A percentile compares a stretch with the other conserved stretches of the same genome.
phyloP scores from a whole-genome alignment of 495 filamentous ascomycete genomes.

The Pseudoneurospora amorphoporcata region DNA sequence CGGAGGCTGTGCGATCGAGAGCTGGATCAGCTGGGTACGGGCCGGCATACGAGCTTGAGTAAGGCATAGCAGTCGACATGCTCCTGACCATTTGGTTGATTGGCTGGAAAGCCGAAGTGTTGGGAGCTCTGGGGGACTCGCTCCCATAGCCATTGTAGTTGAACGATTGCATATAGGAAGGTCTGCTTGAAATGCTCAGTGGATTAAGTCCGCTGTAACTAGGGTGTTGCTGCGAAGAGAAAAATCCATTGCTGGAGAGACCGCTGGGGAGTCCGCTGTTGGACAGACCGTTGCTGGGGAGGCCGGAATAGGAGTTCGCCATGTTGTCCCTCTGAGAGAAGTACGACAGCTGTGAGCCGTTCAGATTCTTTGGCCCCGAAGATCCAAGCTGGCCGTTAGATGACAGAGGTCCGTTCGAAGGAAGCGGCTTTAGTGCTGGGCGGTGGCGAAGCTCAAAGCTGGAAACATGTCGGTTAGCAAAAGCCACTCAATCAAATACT shows the following conservation, averaged over 20 bases:
- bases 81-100: conserved; percentile 10
- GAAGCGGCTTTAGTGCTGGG: conserved; percentile 13
- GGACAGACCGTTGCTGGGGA: conserved; percentile 13
- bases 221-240: conserved; percentile 21
- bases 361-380: conserved; percentile 4
- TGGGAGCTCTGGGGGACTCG: conserved; percentile 18
- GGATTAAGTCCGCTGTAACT: conserved; percentile 31
- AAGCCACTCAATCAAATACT: neutral
- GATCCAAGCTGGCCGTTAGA: conserved; percentile 11
- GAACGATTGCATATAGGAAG: conserved; percentile 23
- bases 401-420: conserved; percentile 14
- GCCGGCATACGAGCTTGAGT: conserved; percentile 5
- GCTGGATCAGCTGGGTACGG: conserved; percentile 9
- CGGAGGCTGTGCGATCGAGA: conserved; percentile 7
- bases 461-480: neutral
- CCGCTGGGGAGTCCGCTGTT: conserved; percentile 10
- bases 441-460: conserved; percentile 18
- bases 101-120: conserved; percentile 12
- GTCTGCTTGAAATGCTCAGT: conserved; percentile 27
- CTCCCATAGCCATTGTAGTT: conserved; percentile 19
- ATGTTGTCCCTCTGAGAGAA: conserved; percentile 6
- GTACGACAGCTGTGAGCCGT: conserved; percentile 5
- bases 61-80: conserved; percentile 10
- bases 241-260: conserved; percentile 19
- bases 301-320: conserved; percentile 9